Percentiles rank a stretch among this genome's conserved stretches.
These are phyloP conservation scores for Drechslerella coelobrocha DNA, from an alignment of 2,329 filamentous ascomycete genomes.

Conservation along the genomic window DNA sequence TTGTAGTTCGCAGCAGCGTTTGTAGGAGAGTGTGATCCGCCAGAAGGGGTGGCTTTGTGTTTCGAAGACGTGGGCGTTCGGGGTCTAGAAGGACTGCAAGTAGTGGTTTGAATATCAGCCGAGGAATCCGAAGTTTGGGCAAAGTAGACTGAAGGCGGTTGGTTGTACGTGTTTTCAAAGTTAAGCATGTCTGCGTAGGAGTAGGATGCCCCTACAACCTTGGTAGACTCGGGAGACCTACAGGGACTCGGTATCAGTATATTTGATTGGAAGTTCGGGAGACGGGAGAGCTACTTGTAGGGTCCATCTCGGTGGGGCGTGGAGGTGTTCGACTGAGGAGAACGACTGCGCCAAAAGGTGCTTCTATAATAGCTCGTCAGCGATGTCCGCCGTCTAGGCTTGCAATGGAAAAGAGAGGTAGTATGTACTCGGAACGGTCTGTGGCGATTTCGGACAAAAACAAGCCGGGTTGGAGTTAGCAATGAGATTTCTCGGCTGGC, in stretches of 20 bases:
- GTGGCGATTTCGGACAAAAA: constrained; percentile 34
- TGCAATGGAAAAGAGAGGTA: not conserved
- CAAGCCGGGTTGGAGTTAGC: constrained; percentile 51
- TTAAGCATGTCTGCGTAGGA: constrained; percentile 95
- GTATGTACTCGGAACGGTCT: constrained; percentile 55
- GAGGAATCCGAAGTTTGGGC: constrained; percentile 9
- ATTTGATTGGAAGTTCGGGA: not conserved
- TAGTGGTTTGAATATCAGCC: constrained; percentile 21
- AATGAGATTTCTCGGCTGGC: constrained; percentile 25
- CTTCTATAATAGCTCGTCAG: constrained; percentile 32
- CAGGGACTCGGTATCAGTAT: constrained; percentile 12
- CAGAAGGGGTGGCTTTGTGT: constrained; percentile 62
- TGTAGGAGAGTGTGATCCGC: constrained; percentile 54
- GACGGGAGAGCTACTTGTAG: constrained; percentile 62
- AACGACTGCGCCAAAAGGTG: constrained; percentile 79
- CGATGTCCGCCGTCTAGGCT: not conserved
- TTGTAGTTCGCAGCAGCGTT: constrained; percentile 74
- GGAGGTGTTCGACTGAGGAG: constrained; percentile 61
- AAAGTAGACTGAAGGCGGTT: not conserved
- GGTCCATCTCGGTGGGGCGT: constrained; percentile 64
- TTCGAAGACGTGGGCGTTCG: constrained; percentile 64
- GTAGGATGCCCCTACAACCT: constrained; percentile 89
- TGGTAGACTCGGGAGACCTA: constrained; percentile 53
- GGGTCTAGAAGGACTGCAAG: constrained; percentile 24
- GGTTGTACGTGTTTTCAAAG: constrained; percentile 74